Conservation (phyloP, 352 stramenopile species). For the Paralagenidium karlingii region DNA sequence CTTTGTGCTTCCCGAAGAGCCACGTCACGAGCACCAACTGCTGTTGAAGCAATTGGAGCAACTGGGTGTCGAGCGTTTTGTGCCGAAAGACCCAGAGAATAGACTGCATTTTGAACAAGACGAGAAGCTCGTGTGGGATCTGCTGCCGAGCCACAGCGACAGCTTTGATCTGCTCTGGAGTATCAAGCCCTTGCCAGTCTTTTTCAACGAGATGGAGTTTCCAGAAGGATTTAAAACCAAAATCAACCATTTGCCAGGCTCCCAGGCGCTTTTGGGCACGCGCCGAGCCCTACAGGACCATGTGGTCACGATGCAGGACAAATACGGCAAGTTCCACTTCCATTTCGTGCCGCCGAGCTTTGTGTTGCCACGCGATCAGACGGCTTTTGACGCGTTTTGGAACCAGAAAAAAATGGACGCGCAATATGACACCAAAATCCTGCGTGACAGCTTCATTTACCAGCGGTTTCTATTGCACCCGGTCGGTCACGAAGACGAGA, state of each 20-base stretch:
- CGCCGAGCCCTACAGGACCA: slow-evolving; percentile 29
- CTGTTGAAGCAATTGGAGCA: slow-evolving; percentile 32
- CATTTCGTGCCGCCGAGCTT: slow-evolving; percentile 46
- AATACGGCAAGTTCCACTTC: slow-evolving; percentile 52
- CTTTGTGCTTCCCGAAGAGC: slow-evolving; percentile 37
- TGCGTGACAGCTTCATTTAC: slow-evolving; percentile 34
- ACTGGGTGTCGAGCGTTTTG: slow-evolving; percentile 39
- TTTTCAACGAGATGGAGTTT: neutral
- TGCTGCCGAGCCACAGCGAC: slow-evolving; percentile 19
- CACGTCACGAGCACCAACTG: slow-evolving; percentile 16
- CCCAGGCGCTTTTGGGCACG: slow-evolving; percentile 22
- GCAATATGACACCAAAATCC: slow-evolving; percentile 35
- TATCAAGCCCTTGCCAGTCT: neutral
- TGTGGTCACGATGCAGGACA: slow-evolving; percentile 23
- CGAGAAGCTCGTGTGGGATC: slow-evolving; percentile 19
- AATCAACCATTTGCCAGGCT: slow-evolving; percentile 61
- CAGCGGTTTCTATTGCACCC: slow-evolving; percentile 50
- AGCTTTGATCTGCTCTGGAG: neutral
- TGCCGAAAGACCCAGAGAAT: slow-evolving; percentile 9
- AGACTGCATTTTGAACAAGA: slow-evolving; percentile 4
- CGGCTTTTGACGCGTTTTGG: slow-evolving; percentile 29
- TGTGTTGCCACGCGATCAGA: slow-evolving; percentile 44
- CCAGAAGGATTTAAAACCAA: slow-evolving; percentile 8
- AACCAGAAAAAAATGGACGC: slow-evolving; percentile 24
- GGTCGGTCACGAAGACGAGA: slow-evolving; percentile 18